phyloP scores from a whole-genome alignment of 208 protist species.

The Leishmania lainsoni region DNA sequence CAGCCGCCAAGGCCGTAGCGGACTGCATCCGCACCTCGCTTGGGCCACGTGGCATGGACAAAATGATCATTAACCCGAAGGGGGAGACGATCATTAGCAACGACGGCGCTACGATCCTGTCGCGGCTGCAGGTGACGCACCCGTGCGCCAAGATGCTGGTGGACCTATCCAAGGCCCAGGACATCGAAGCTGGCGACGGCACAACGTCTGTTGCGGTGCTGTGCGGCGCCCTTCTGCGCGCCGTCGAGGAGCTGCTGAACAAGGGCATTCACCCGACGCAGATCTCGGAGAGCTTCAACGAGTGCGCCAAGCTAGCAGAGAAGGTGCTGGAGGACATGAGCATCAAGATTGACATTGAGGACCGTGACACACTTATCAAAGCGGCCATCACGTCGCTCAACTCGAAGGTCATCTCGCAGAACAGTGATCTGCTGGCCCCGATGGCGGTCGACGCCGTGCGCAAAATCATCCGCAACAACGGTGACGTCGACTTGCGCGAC shows the following conservation, averaged over 20 bases:
- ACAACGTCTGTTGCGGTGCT: constrained; percentile 99
- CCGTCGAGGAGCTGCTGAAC: constrained; percentile 92
- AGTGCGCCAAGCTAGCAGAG: constrained; percentile 84
- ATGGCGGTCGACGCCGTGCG: constrained; percentile 98
- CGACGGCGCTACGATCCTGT: constrained; percentile 99
- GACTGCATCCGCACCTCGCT: constrained; percentile 98
- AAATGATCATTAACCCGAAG: constrained; percentile 86
- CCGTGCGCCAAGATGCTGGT: constrained; percentile 99
- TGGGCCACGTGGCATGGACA: constrained; percentile 99
- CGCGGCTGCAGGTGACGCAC: constrained; percentile 96
- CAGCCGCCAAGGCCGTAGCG: constrained; percentile 95
- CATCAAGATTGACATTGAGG: constrained; percentile 92
- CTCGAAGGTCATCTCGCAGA: constrained; percentile 99
- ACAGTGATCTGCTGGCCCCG: constrained; percentile 97
- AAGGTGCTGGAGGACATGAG: constrained; percentile 95
- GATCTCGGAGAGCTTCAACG: constrained; percentile 95
- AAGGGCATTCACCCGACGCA: constrained; percentile 98
- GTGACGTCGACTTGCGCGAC: constrained; percentile 98
- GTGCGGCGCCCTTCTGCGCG: constrained; percentile 95
- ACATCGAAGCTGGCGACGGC: constrained; percentile 99
- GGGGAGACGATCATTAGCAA: constrained; percentile 99
- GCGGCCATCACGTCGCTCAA: constrained; percentile 97
- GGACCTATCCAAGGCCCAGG: constrained; percentile 98
- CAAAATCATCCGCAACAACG: constrained; percentile 75
- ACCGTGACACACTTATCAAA: constrained; percentile 95